Evolutionary conservation across 208 protist genomes (phyloP).

Genomic region (Wallacemonas rigidus): DNA sequence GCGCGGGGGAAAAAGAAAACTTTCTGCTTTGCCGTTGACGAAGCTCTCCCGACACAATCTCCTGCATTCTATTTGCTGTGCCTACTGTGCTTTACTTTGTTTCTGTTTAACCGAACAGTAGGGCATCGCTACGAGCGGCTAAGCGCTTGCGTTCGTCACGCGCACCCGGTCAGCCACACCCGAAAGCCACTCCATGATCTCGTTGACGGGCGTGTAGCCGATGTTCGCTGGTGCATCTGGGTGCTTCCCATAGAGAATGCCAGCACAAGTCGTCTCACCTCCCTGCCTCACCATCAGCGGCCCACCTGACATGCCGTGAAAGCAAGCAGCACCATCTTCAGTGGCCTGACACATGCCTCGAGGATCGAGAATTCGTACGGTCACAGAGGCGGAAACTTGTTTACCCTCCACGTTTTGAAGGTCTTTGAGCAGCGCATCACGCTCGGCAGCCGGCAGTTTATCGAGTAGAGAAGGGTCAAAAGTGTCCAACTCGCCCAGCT

Average conservation of each 20-base stretch:
- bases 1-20: too few species aligned
- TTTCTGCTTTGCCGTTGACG: too few species aligned
- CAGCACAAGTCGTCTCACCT: conserved; percentile 37
- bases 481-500: conserved; percentile 74
- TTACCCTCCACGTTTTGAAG: conserved; percentile 67
- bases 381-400: conserved; percentile 30
- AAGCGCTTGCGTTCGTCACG: too few species aligned
- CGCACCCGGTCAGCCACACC: conserved; percentile 17
- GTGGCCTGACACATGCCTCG: conserved; percentile 57
- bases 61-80: too few species aligned
- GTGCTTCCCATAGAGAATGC: conserved; percentile 78
- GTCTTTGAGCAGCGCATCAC: conserved; percentile 51
- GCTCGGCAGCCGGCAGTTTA: conserved; percentile 41
- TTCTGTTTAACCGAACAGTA: too few species aligned
- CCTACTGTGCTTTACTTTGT: too few species aligned
- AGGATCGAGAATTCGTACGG: conserved; percentile 45
- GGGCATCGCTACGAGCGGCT: too few species aligned
- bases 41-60: too few species aligned
- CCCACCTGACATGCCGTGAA: conserved; percentile 82
- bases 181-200: conserved; percentile 47
- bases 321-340: conserved; percentile 41
- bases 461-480: conserved; percentile 70
- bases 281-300: conserved; percentile 36
- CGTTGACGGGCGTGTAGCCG: conserved; percentile 53
- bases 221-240: conserved; percentile 40